These are phyloP conservation scores for Chalciporus pseudorubinellus DNA, from an alignment of 768 basidiomycete species.

Conservation along the genomic window DNA sequence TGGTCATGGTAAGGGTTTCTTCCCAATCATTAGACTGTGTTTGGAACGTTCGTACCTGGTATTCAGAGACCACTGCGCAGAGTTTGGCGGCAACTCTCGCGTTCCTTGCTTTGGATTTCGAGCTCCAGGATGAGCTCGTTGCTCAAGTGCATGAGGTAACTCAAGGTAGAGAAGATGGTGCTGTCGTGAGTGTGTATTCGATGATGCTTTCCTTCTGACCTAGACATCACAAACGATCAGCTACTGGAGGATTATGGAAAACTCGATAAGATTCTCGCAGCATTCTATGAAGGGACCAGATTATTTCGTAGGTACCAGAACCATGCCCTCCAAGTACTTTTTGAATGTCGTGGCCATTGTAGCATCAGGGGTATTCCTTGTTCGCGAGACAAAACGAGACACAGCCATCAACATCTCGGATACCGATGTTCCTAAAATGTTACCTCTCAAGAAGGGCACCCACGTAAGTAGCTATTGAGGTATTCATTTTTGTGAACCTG, in stretches of 20 bases:
- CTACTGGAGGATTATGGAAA: constrained; percentile 24
- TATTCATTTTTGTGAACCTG: neutral
- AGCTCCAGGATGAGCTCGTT: constrained; percentile 33
- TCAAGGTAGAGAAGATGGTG: constrained; percentile 14
- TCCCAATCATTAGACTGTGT: neutral
- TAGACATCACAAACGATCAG: neutral
- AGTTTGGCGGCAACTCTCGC: constrained; percentile 34
- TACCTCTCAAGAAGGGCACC: constrained; percentile 25
- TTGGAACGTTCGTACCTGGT: neutral
- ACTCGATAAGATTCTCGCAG: constrained; percentile 30
- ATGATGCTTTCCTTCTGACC: neutral
- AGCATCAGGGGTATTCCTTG: constrained; percentile 32
- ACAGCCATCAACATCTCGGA: constrained; percentile 20
- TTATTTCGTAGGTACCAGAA: constrained; percentile 31
- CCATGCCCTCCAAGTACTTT: neutral
- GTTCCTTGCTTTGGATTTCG: constrained; percentile 28
- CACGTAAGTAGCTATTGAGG: constrained; percentile 6
- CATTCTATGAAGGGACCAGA: constrained; percentile 33
- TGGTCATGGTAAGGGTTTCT: constrained; percentile 46
- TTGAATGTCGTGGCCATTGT: neutral
- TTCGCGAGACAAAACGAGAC: constrained; percentile 31
- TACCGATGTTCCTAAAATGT: constrained; percentile 11
- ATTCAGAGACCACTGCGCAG: constrained; percentile 34
- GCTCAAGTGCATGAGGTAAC: constrained; percentile 29
- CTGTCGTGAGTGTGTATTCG: constrained; percentile 12